Percentiles rank a stretch among this genome's conserved stretches.
phyloP scores from a whole-genome alignment of 225 moss, liverwort and hornwort species.

The Thuidium tamariscinum region DNA sequence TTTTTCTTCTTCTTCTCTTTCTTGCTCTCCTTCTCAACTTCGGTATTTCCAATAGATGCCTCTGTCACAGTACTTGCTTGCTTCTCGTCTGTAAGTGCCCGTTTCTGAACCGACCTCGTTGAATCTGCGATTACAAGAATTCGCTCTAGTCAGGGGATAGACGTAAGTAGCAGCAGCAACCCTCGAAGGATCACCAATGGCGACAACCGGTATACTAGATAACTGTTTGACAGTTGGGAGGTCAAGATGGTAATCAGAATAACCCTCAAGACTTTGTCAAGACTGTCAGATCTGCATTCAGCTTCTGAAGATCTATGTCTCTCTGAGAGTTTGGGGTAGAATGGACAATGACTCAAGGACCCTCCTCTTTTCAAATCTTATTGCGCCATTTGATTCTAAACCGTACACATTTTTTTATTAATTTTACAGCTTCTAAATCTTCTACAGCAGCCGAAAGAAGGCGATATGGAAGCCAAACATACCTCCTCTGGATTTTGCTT shows the following conservation, averaged over 20 bases:
- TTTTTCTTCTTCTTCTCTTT: conserved; percentile 28
- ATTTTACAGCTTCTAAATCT: not conserved
- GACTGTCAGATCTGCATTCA: not conserved
- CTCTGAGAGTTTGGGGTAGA: not conserved
- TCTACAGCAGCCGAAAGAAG: not conserved
- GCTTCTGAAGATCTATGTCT: not conserved
- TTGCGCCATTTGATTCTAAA: not conserved
- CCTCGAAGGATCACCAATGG: not conserved
- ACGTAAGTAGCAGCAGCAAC: not conserved
- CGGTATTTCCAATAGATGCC: conserved; percentile 17
- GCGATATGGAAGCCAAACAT: not conserved
- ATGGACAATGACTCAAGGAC: not conserved
- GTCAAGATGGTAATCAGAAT: not conserved
- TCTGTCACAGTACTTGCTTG: conserved; percentile 33
- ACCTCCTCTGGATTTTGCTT: conserved; percentile 22
- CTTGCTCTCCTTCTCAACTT: conserved; percentile 6
- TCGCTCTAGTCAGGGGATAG: not conserved
- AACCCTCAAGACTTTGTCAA: not conserved
- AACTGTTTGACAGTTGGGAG: not conserved
- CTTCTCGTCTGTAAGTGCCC: conserved; percentile 16
- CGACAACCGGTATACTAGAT: not conserved
- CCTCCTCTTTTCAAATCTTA: not conserved
- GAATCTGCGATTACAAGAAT: conserved; percentile 15
- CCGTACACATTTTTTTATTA: not conserved
- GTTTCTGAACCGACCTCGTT: conserved; percentile 17